phyloP scores from a whole-genome alignment of 345 rosid genomes.

The Camelina neglecta region DNA sequence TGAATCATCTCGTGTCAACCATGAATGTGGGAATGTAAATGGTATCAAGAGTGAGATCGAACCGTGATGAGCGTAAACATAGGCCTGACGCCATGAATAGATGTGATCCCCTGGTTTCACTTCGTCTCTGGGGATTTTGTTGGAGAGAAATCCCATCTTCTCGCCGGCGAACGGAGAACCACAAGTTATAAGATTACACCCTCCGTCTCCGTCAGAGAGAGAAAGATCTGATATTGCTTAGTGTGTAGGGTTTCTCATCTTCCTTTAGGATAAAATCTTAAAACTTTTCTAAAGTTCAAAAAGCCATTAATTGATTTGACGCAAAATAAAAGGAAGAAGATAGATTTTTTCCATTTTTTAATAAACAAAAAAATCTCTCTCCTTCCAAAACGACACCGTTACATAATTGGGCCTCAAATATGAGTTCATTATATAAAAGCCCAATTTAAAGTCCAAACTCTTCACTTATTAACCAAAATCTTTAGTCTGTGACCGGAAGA shows the following conservation, averaged over 20 bases:
- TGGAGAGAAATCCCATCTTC: conserved; percentile 68
- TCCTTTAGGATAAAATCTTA: neutral
- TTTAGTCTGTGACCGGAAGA: neutral
- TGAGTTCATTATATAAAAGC: neutral
- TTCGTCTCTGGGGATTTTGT: conserved; percentile 58
- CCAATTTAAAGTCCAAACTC: neutral
- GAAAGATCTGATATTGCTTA: conserved; percentile 21
- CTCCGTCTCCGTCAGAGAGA: conserved; percentile 20
- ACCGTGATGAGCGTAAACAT: conserved; percentile 87
- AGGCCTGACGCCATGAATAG: conserved; percentile 81
- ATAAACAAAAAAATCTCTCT: too few relatives aligned
- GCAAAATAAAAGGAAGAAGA: neutral
- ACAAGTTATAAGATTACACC: conserved; percentile 10
- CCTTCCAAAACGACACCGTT: neutral
- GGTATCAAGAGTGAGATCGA: conserved; percentile 20
- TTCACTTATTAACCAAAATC: neutral
- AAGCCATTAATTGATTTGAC: too few relatives aligned
- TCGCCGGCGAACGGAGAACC: conserved; percentile 34
- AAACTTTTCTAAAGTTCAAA: neutral
- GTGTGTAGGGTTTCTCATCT: conserved; percentile 14
- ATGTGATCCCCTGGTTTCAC: conserved; percentile 81
- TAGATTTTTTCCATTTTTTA: too few relatives aligned
- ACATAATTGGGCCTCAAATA: neutral
- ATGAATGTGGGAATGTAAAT: neutral
- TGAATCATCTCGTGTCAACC: neutral